Base-by-base conservation (phyloP, 139 green algal species). In the Chlorella sp. region DNA sequence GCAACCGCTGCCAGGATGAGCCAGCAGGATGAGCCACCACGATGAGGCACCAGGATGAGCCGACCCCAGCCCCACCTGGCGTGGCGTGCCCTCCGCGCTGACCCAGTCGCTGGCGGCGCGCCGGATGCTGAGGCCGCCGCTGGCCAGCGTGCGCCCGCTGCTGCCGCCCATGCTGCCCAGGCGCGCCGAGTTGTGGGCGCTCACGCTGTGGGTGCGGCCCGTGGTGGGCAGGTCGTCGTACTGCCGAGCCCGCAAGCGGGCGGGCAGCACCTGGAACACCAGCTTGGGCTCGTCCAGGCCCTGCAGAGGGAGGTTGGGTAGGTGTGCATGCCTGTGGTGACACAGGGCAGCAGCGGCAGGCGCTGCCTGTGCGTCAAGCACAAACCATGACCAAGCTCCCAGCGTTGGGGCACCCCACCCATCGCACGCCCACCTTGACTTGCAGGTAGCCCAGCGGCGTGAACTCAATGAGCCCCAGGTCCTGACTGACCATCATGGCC, bases 241-340 rank as follows among this genome's bases (percentile, higher is more conserved):
- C 13, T 60, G 47, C 21, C 85, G 38, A 2, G n/a, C 65, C 18
- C 55, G 41, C 80, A 93, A 80, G 13, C 39, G n/a, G 32, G 57
- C 55, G 3, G 90, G 74, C 28, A 81, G 25, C 6, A 80, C 90
- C 78, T 91, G 86, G 62, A 87, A 90, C 73, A 93, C 90, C 7
- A 87, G 81, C 81, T 91, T 87, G 67, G 89, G 88, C 39, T 93
- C 88, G 30, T 88, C 83, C 69, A 93, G 55, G 16, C 87, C 87
- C 78, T 83, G 78, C 26, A 20, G n/a, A 26, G 28, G n/a, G 12
- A 60, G 51, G 15, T 4, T 4, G n/a, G n/a, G n/a, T n/a, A n/a
- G n/a, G n/a, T n/a, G n/a, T n/a, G n/a, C n/a, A n/a, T n/a, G n/a
- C n/a, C n/a, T n/a, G n/a, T n/a, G n/a, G n/a, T n/a, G n/a, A n/a